Evolutionary conservation across 768 basidiomycete species (phyloP), one percentile per base, ranked within the genome.

Genomic region (Rhodotorula sphaerocarpa): DNA sequence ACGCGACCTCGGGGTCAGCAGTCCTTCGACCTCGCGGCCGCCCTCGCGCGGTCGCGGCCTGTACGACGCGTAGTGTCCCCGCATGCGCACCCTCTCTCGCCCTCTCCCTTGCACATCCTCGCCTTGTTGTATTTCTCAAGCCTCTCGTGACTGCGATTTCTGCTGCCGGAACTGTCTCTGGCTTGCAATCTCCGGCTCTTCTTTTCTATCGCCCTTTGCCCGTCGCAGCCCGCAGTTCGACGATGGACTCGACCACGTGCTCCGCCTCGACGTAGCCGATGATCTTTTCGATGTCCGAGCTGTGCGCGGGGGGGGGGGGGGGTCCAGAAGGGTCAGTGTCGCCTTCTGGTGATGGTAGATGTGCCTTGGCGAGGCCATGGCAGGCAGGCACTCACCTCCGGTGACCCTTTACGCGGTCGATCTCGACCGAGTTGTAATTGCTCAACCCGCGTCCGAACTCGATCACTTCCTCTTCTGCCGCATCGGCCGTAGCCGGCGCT

Each of bases 361-460:
- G n/a, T n/a, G n/a, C n/a, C n/a, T n/a, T n/a, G n/a, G n/a, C n/a
- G n/a, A n/a, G n/a, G n/a, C n/a, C 36, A 39, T 39, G 10, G 16
- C 10, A 39, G 16, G 10, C 16, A 16, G 36, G 36, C n/a, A 75
- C 82, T 33, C 70, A 91, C 92, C 92, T 96, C 75, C 91, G 88
- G 70, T 89, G 72, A 0, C 95, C 91, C 73, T 87, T 91, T 53
- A 96, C 85, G 61, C 84, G 82, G 57, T 81, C 79, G 65, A 97
- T 91, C 76, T 97, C 92, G 45, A 83, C 85, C 50, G 87, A 92
- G 73, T 96, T 96, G 74, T 95, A 99, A 77, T 92, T 95, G 20
- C 90, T 90, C 55, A 96, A 78, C 2, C 95, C 95, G 43, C 93
- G 82, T 0, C 93, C 95, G 42, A 97, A 89, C 74, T 96, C 93